phyloP scores from a whole-genome alignment of 805 yeast genomes.

The Zygotorulaspora chibaensis region DNA sequence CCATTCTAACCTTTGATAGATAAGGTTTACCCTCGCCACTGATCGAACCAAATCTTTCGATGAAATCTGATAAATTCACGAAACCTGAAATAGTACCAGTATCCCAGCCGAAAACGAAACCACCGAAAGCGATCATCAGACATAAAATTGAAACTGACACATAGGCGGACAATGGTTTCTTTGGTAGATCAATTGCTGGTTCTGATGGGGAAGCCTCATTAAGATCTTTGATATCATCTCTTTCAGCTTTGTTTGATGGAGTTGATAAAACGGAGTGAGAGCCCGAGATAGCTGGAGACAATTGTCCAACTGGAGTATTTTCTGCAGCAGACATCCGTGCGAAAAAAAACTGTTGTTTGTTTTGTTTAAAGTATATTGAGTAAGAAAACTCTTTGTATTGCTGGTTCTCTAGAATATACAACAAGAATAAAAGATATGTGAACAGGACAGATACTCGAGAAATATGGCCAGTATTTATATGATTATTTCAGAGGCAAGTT shows the following conservation, averaged over 20 bases:
- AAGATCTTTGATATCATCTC: slow-evolving; percentile 24
- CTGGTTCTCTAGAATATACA: slow-evolving; percentile 2
- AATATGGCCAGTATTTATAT: slow-evolving; percentile 10
- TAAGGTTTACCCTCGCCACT: slow-evolving; percentile 31
- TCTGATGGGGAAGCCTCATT: slow-evolving; percentile 7
- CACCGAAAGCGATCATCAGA: slow-evolving; percentile 31
- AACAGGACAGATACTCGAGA: not conserved
- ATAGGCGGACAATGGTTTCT: slow-evolving; percentile 31
- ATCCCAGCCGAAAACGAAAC: slow-evolving; percentile 71
- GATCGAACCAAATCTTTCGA: slow-evolving; percentile 49
- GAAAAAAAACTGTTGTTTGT: slow-evolving; percentile 3
- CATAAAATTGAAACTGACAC: slow-evolving; percentile 37
- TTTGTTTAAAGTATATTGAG: slow-evolving; percentile 2
- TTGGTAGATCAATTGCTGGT: slow-evolving; percentile 23
- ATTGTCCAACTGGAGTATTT: slow-evolving; percentile 13
- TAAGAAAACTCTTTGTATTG: slow-evolving; percentile 2
- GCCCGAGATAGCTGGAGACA: slow-evolving; percentile 16
- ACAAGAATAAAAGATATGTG: not conserved
- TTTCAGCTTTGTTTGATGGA: slow-evolving; percentile 31
- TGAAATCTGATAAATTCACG: slow-evolving; percentile 54
- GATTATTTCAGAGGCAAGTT: not conserved
- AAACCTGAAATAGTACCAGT: slow-evolving; percentile 76
- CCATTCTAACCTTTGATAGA: slow-evolving; percentile 53
- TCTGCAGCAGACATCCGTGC: slow-evolving; percentile 11
- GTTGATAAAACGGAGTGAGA: slow-evolving; percentile 26